These are phyloP conservation scores for Acanthamoeba healyi DNA, from an alignment of 208 protist species.

Conservation along the genomic window DNA sequence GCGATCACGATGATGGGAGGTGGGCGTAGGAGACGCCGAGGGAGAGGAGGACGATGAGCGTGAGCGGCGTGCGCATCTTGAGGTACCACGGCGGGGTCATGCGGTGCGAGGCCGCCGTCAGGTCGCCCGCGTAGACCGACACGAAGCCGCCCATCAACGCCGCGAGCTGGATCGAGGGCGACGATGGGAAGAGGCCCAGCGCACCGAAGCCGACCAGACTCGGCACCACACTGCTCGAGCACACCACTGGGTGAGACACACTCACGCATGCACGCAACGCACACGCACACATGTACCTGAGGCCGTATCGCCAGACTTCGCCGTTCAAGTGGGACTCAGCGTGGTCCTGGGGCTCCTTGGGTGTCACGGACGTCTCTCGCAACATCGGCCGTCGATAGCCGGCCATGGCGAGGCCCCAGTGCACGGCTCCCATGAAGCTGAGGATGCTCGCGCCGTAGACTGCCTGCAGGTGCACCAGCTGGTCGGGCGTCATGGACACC, in stretches of 20 bases:
- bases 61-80: conserved; percentile 31
- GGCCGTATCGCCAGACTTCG: not conserved
- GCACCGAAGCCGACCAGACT: conserved; percentile 26
- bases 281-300: not conserved
- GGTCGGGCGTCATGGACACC: conserved; percentile 5
- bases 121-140: conserved; percentile 4
- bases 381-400: not conserved
- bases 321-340: not conserved
- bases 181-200: not conserved
- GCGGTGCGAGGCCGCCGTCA: not conserved
- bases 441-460: conserved; percentile 40
- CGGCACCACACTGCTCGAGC: not conserved
- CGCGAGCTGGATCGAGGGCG: not conserved
- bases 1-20: not conserved
- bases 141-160: conserved; percentile 38
- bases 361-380: not conserved
- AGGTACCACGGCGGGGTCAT: conserved; percentile 35
- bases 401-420: conserved; percentile 69
- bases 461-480: not conserved
- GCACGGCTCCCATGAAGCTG: conserved; percentile 59
- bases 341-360: not conserved
- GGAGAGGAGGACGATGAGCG: conserved; percentile 21
- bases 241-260: not conserved
- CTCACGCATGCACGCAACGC: not conserved
- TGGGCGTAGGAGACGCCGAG: conserved; percentile 26